Evolutionary conservation across 1,284 basidiomycete genomes (phyloP), one percentile per base, ranked within the genome.

Genomic region (Fomitopsis betulina): DNA sequence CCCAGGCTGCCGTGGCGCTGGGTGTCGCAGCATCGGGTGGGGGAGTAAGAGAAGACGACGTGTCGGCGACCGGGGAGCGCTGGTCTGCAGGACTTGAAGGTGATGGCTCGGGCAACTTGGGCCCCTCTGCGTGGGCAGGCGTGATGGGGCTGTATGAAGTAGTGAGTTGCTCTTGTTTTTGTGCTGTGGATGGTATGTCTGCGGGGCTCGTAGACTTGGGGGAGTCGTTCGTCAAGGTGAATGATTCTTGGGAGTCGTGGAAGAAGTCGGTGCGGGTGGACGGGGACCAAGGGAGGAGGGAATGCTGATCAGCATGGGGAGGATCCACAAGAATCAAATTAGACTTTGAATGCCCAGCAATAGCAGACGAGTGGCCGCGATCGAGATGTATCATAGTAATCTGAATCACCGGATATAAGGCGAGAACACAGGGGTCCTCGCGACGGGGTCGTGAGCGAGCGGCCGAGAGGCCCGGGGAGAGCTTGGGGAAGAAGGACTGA

Each of bases 331-430:
- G 75, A 67, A 79, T 78, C 68, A 79, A 72, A 73, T 78, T 76
- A 63, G 78, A 70, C 64, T 77, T 76, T 63, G 73, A 64, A 63
- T 72, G 68, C 63, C 73, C 73, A 67, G 76, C 71, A 62, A 76
- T 73, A 60, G 72, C 63, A 63, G 74, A 65, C 58, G 63, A 66
- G 69, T 76, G 75, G 72, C 75, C 81, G 66, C 76, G 82, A 83
- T 84, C 82, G 75, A 84, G 77, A 77, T 82, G 80, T 73, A 84
- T 80, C 82, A 84, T 83, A 68, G 64, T 53, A 61, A 60, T 56
- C 63, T 59, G 56, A 57, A 58, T 58, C 52, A 64, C 69, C 70
- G 62, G 67, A 69, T 65, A 64, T 65, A 67, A 67, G 75, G 68
- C 57, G 59, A 53, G 62, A 58, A 64, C 60, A 32, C 25, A 45